Base-by-base conservation (phyloP, 768 basidiomycete species). In the Sutorius australiensis region DNA sequence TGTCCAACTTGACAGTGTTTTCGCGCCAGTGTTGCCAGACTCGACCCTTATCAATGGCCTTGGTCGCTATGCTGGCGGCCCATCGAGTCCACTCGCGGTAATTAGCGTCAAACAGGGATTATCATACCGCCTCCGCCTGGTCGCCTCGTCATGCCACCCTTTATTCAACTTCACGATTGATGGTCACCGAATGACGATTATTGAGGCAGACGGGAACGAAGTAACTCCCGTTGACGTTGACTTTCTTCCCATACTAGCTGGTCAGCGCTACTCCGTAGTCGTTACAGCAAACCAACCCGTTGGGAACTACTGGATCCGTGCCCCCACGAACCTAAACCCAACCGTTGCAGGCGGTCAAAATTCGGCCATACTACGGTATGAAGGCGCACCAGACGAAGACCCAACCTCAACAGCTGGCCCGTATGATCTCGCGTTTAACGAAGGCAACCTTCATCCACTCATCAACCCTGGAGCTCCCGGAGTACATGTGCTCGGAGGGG, bases 221-320 rank as follows among this genome's bases (percentile, higher is more conserved):
- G 73, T 73, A 0, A 37, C 60, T 19, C 77, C 81, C 1, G 62
- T 77, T 6, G 64, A 67, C 3, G 79, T 79, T 3, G 76, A 79
- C 43, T 70, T 64, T 12, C 56, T 77, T 30, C 41, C 32, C 14
- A 43, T 66, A 24, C 14, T 53, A 51, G 67, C 74, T 46, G 73
- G 65, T 19, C 77, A 78, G 46, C 72, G 73, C 6, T 75, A 78
- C 57, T 80, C 77, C 11, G 64, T 77, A 32, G 69, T 82, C 6
- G 60, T 80, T 16, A 70, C 63, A 10, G 77, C 80, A 14, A 65
- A 80, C 55, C 74, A 81, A 48, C 59, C 72, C 0, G 58, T 76
- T 27, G 72, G 65, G 3, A 85, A 81, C 59, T 85, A 84, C 61
- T 84, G 80, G 80, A 69, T 83, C 39, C 77, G 79, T 21, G 70